phyloP scores from a whole-genome alignment of 768 basidiomycete genomes.

The Lactifluus rugatus region DNA sequence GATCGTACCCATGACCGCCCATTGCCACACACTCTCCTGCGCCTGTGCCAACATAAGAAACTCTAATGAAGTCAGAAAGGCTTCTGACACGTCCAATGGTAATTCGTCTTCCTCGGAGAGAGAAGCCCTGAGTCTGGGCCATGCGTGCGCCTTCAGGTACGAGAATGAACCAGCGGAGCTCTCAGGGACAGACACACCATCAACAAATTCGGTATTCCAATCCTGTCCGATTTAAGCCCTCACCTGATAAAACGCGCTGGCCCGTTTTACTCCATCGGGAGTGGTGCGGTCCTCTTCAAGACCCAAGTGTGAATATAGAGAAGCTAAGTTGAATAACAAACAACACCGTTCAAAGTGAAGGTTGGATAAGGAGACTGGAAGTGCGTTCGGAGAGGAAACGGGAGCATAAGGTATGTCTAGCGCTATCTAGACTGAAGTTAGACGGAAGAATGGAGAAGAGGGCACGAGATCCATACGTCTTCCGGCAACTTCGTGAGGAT shows the following conservation, averaged over 20 bases:
- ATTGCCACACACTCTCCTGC: constrained; percentile 95
- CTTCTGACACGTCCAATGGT: constrained; percentile 55
- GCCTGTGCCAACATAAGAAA: constrained; percentile 85
- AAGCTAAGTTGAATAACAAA: constrained; percentile 77
- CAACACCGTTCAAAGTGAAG: constrained; percentile 75
- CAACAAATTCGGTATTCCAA: background rate
- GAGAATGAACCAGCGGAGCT: constrained; percentile 65
- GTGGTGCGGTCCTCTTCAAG: constrained; percentile 57
- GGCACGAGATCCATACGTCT: constrained; percentile 43
- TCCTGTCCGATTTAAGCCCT: background rate
- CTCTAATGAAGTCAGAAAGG: constrained; percentile 55
- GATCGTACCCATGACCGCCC: constrained; percentile 64
- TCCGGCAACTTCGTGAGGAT: constrained; percentile 76
- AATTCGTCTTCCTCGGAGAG: constrained; percentile 42
- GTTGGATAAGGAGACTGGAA: constrained; percentile 57
- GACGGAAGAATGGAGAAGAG: background rate
- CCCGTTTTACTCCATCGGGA: constrained; percentile 77
- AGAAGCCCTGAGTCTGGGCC: constrained; percentile 40
- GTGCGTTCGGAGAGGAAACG: constrained; percentile 47
- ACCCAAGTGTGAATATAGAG: constrained; percentile 77
- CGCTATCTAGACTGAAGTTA: constrained; percentile 42
- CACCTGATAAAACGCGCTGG: constrained; percentile 64
- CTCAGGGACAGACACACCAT: constrained; percentile 27
- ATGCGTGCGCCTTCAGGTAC: constrained; percentile 43
- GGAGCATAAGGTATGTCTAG: constrained; percentile 67